phyloP scores from a whole-genome alignment of 2,329 filamentous ascomycete genomes.

The Periconia macrospinosa region DNA sequence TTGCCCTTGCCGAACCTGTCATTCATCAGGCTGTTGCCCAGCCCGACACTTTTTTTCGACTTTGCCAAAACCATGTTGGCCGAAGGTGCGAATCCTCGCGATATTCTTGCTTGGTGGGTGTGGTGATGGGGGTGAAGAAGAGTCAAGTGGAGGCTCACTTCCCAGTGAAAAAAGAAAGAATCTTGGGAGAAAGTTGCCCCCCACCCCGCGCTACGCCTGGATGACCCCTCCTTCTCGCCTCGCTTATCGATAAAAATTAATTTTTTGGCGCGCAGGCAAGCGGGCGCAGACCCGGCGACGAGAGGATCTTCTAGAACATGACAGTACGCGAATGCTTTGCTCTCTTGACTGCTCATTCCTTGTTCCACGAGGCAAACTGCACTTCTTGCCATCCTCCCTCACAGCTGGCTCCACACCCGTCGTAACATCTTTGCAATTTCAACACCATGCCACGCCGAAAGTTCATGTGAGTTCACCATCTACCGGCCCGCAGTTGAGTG shows the following conservation, averaged over 20 bases:
- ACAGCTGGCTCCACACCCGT: not conserved
- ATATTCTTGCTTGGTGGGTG: slow-evolving; percentile 7
- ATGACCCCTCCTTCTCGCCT: slow-evolving; percentile 14
- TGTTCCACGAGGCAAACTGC: slow-evolving; percentile 16
- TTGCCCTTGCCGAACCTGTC: slow-evolving; percentile 96
- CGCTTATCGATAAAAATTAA: slow-evolving; percentile 47
- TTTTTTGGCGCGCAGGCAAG: slow-evolving; percentile 41
- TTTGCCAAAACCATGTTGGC: slow-evolving; percentile 75
- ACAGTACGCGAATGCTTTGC: too few species aligned
- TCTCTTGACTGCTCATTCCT: slow-evolving; percentile 14
- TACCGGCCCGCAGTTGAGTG: slow-evolving; percentile 1
- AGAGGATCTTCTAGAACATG: too few species aligned
- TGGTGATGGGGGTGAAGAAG: slow-evolving; percentile 17
- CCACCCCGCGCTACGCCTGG: too few species aligned
- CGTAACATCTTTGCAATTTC: not conserved
- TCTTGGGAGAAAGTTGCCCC: slow-evolving; percentile 15
- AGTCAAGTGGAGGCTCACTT: not conserved
- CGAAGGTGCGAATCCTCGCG: slow-evolving; percentile 1
- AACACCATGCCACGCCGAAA: slow-evolving; percentile 70
- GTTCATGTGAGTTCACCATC: slow-evolving; percentile 64
- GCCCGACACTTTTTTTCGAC: slow-evolving; percentile 90
- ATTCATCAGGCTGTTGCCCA: slow-evolving; percentile 98
- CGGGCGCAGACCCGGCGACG: slow-evolving; percentile 1
- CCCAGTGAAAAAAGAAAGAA: slow-evolving; percentile 12
- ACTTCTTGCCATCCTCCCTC: not conserved